Evolutionary conservation across 2,329 filamentous ascomycete genomes (phyloP), one percentile per base, ranked within the genome.

Genomic region (Falciphora oryzae): DNA sequence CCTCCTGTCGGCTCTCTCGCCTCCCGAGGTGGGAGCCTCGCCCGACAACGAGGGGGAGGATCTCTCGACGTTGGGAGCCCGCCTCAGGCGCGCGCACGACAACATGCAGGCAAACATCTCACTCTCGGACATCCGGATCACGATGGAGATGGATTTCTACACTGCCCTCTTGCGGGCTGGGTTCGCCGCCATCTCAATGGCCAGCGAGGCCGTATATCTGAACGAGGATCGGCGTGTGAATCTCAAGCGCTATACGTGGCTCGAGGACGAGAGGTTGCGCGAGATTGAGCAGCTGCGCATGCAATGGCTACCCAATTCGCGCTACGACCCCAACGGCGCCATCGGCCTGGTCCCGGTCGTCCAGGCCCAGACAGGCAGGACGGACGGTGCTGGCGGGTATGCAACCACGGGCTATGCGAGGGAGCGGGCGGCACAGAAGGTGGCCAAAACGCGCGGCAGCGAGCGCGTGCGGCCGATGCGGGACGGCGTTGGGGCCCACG

Each of bases 31-130:
- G 3, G 58, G 28, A 28, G 25, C 59, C 6, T 28, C 59, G 13
- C 27, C 50, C 13, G 88, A 88, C 1, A 79, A 87, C 4, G 74
- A 71, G 53, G 73, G 64, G 31, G 72, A 71, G 6, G 62, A 63
- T 16, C 28, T 32, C 25, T 69, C 80, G 64, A 78, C 76, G 2
- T 81, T 87, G 65, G 73, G 76, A 53, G 85, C 91, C 70, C 84
- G 92, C 60, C 79, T 96, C 31, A 73, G 77, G 1, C 81, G 85
- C 62, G 93, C 94, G 0, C 92, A 96, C 72, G 85, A 85, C 61
- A 98, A 98, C 69, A 89, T 98, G 83, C 93, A 97, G 76, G 93
- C 93, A 2, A 95, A 95, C 66, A 86, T 94, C 3, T 93, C 95
- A 16, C 82, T 97, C 28, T 90, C 90, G 1, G 89, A 90, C 56